Base-by-base conservation (phyloP, 1,139 yeast genomes). In the Yamadazyma aaseri region DNA sequence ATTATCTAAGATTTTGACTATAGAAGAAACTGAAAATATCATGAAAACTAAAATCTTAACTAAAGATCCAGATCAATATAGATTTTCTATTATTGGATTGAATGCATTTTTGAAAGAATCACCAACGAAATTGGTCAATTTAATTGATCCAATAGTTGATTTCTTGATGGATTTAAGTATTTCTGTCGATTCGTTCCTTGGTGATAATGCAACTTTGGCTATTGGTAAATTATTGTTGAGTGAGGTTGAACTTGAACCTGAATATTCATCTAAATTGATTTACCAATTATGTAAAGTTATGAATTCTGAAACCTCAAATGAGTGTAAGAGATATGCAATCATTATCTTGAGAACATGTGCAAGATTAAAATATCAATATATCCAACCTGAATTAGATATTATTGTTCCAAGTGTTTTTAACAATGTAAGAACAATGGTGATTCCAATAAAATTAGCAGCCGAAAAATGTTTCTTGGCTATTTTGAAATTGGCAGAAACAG, bases 361-460 rank as follows among this genome's bases (percentile, higher is more conserved):
- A 2, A 73, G 94, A 51, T 63, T 65, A 47, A 76, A 81, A 43
- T 75, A 70, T 43, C 71, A 55, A 11, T 56, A 73, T 18, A 59
- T 84, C 29, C 60, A 63, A 35, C 77, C 81, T 8, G 66, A 73
- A 49, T 65, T 79, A 44, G 79, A 81, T 46, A 40, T 64, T 2
- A 49, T 92, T 35, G 87, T 76, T 6, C 86, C 95, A 11, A 71
- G 86, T 15, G 79, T 89, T 2, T 92, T 92, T 55, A 67, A 81
- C 0, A 82, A 95, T 55, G 84, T 92, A 28, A 75, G 98, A 46
- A 96, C 90, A 50, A 73, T 81, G 11, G 68, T 86, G 30, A 86
- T 92, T 50, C 97, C 98, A 3, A 83, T 92, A 47, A 89, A 89
- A 53, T 71, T 92, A 43, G 97, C 97, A 1, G 96, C 96, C 4